These are phyloP conservation scores for Delphinella strobiligena DNA, from an alignment of 2,329 filamentous ascomycete genomes.

Conservation along the genomic window DNA sequence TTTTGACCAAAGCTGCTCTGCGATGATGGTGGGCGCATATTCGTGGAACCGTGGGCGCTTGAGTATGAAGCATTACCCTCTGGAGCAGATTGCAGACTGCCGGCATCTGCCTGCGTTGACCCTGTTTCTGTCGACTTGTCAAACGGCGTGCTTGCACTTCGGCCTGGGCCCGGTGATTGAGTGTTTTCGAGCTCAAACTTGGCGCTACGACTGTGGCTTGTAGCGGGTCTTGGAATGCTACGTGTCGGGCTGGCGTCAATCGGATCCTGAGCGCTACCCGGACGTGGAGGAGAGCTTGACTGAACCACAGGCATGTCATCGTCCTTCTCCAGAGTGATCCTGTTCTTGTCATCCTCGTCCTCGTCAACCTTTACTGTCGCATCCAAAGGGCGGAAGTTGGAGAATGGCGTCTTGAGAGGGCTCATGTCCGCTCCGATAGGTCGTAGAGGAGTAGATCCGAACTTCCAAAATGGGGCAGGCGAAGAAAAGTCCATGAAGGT, in stretches of 20 bases:
- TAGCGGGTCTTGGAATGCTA: constrained; percentile 7
- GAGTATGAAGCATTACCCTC: neutral
- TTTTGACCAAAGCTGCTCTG: neutral
- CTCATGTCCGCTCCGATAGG: constrained; percentile 23
- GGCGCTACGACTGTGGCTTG: constrained; percentile 6
- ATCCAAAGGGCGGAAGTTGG: constrained; percentile 13
- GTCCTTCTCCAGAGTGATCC: constrained; percentile 9
- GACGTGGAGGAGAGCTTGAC: constrained; percentile 21
- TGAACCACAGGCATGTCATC: constrained; percentile 19
- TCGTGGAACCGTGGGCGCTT: neutral
- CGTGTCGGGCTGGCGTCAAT: constrained; percentile 21
- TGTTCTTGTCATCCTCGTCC: constrained; percentile 11
- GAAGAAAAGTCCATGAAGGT: constrained; percentile 79
- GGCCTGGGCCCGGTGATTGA: neutral
- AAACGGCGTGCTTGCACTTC: neutral
- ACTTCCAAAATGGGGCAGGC: constrained; percentile 82
- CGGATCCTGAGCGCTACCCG: constrained; percentile 11
- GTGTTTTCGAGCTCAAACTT: constrained; percentile 4
- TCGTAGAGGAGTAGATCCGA: constrained; percentile 55
- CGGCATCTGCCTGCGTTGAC: neutral
- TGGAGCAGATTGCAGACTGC: neutral
- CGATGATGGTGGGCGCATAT: constrained; percentile 6
- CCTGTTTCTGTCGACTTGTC: neutral
- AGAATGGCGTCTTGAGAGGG: constrained; percentile 25
- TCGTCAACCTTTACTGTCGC: constrained; percentile 14